Base-by-base conservation (phyloP, 768 basidiomycete species). In the Boletellus ananiceps region DNA sequence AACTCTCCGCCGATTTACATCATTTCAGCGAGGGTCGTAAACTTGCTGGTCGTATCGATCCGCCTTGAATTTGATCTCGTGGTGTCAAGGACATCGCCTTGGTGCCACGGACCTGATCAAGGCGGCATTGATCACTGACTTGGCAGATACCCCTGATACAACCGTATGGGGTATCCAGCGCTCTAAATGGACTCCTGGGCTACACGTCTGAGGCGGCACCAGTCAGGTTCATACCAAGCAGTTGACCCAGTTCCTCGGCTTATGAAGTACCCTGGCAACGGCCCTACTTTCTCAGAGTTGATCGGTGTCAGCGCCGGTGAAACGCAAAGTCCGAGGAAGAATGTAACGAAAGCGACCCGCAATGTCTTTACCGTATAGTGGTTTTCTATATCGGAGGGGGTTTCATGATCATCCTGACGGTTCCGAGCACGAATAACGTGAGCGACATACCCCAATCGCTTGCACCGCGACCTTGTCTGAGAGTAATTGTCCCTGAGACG, bases 1-100 rank as follows among this genome's bases (percentile, higher is more conserved):
- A 27, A 35, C 45, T n/a, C 31, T 34, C 56, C 56, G 78, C 79
- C 75, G 19, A 74, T 83, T 44, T 83, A 83, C 61, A 83, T 84
- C 53, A 61, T 2, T 77, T 81, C 57, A 78, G 80, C 82, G 55
- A 47, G 57, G 74, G 33, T n/a, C 35, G 21, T 42, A 40, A 35
- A 16, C 25, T 46, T 8, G 18, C 19, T 15, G 37, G 36, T 31
- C 4, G 7, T 29, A 16, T 18, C 18, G 40, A 77, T 86, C 18
- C 76, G 74, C 83, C 58, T 82, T 37, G 81, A 62, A 81, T 84
- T 61, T 77, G 71, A 64, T 80, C 80, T 58, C 76, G 65, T 41
- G 62, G 61, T 27, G 65, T 74, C 61, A 73, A 75, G 67, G 74
- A 80, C 47, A 57, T 75, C 45, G 67, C 81, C 34, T 59, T 74